Evolutionary conservation across 2,329 filamentous ascomycete species (phyloP), one percentile per base, ranked within the genome.

Genomic region (Ascochyta rabiei): DNA sequence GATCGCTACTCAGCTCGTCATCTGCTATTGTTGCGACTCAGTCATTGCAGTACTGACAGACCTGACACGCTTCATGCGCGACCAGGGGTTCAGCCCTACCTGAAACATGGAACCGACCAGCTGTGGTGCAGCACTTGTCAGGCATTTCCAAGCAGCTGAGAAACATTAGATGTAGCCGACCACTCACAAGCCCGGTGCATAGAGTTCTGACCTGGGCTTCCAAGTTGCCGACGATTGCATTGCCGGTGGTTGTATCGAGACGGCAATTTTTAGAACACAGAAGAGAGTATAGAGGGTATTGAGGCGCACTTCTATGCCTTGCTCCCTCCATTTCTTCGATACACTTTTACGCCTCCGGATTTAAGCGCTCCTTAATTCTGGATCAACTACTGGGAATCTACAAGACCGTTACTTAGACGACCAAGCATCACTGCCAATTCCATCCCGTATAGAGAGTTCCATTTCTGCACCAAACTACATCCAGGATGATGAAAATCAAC

Each of bases 401-500:
- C 39, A 19, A 31, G 7, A 10, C 4, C 19, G 3, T 34, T 49
- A 16, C 34, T 30, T 10, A 23, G 40, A 33, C 16, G 21, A 40
- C 15, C 10, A n/a, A 26, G 23, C 6, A 31, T 6, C n/a, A 39
- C 1, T n/a, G 21, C 16, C 7, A 42, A 24, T 10, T 31, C 23
- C 8, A 16, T 4, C 23, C 15, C 10, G 13, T n/a, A 45, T 2
- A 19, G 7, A 15, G 37, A 26, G 7, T 6, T 33, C 24, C 13
- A 4, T 1, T 26, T 8, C 33, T 28, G 33, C n/a, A 15, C 35
- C 21, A 34, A 10, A n/a, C 9, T 3, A 21, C 35, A 35, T 16
- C 13, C 45, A 41, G 12, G 6, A 55, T 55, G 52, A 16, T 38
- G 23, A 55, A 50, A 26, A 73, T 83, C 68, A 78, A 77, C 56